A percentile compares a stretch with the other conserved stretches of the same genome.
Conservation (phyloP, 2,329 filamentous ascomycete genomes). For the Aspergillus alliaceus region DNA sequence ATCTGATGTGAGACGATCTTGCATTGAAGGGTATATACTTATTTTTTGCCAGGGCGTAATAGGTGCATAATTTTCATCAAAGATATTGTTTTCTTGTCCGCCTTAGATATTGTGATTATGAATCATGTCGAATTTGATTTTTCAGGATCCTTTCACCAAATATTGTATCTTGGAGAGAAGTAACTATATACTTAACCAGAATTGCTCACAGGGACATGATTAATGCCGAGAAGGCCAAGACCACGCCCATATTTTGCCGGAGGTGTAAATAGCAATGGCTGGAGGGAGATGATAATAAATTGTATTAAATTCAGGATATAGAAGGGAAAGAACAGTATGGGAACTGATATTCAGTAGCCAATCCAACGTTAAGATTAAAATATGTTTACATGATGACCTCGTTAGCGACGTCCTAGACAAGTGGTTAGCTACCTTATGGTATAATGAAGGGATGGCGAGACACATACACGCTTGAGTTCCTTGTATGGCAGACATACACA, state of each 20-base stretch:
- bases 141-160: neutral
- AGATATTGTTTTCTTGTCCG: neutral
- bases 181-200: neutral
- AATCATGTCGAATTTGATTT: neutral
- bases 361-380: slow-evolving; percentile 7
- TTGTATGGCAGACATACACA: slow-evolving; percentile 97
- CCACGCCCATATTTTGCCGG: neutral
- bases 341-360: neutral
- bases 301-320: neutral
- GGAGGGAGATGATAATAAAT: neutral
- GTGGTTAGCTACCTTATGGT: slow-evolving; percentile 2
- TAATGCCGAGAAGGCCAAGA: neutral
- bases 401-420: slow-evolving; percentile 40
- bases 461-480: slow-evolving; percentile 87
- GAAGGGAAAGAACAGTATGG: neutral
- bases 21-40: slow-evolving; percentile 1
- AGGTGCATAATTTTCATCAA: slow-evolving; percentile 11
- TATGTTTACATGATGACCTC: slow-evolving; percentile 81
- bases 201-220: neutral
- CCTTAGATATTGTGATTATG: neutral
- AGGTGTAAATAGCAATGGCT: neutral
- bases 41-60: slow-evolving; percentile 5
- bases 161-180: neutral
- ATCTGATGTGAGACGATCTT: slow-evolving; percentile 14
- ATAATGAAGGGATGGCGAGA: neutral